These are phyloP conservation scores for Aotearoamyces nothofagi DNA, from an alignment of 2,329 filamentous ascomycete species.

Conservation along the genomic window DNA sequence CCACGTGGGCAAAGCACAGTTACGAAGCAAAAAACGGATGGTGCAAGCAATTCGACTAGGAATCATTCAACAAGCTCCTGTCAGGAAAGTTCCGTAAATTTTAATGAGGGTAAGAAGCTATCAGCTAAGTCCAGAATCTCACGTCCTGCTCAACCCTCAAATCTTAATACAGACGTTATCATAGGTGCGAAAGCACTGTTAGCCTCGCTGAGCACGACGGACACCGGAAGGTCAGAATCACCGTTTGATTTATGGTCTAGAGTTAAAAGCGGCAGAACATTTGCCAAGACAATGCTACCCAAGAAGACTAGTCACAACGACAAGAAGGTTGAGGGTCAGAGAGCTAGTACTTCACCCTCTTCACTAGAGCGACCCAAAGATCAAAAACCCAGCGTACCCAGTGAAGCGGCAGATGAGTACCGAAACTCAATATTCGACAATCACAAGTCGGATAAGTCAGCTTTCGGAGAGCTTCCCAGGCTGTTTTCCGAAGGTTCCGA, in stretches of 20 bases:
- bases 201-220: not conserved
- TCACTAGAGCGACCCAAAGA: not conserved
- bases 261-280: conserved; percentile 23
- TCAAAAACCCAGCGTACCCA: no score
- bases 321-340: no score
- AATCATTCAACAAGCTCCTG: conserved; percentile 2
- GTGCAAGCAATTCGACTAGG: no score
- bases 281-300: not conserved
- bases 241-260: conserved; percentile 23
- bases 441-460: no score
- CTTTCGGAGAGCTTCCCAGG: not conserved
- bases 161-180: not conserved
- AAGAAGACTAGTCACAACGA: conserved; percentile 1
- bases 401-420: not conserved
- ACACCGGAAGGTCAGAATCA: conserved; percentile 10
- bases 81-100: not conserved
- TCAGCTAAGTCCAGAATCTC: no score
- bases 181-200: not conserved
- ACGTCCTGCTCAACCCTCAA: no score
- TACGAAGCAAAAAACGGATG: no score
- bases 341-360: conserved; percentile 2
- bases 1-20: not conserved
- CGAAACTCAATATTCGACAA: no score
- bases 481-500: no score
- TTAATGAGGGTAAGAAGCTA: not conserved